Percentiles rank a stretch among this genome's conserved stretches.
phyloP scores from a whole-genome alignment of 495 filamentous ascomycete species.

The Aspergillus campestris region DNA sequence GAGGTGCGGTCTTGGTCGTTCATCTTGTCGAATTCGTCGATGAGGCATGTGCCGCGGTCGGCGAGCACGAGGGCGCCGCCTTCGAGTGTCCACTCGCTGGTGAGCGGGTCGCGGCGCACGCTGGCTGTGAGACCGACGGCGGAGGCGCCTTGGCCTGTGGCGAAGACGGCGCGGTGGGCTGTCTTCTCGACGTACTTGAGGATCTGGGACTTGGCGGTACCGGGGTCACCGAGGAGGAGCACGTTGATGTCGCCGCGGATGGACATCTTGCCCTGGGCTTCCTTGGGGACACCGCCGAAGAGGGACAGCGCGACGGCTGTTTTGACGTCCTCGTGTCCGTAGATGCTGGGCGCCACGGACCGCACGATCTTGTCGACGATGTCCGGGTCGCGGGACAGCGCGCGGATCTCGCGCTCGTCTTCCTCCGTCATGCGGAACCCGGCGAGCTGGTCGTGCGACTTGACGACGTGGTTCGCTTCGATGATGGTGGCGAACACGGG shows the following conservation, averaged over 20 bases:
- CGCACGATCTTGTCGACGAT: constrained; percentile 92
- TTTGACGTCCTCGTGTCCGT: constrained; percentile 96
- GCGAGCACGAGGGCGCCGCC: constrained; percentile 94
- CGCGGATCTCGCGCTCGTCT: constrained; percentile 87
- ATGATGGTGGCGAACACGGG: constrained; percentile 97
- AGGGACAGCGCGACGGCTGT: constrained; percentile 90
- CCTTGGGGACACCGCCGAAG: constrained; percentile 93
- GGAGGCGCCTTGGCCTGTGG: constrained; percentile 93
- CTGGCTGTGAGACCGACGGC: constrained; percentile 97
- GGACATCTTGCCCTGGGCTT: constrained; percentile 72
- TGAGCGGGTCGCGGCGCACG: constrained; percentile 92
- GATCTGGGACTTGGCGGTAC: constrained; percentile 97
- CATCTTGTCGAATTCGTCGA: constrained; percentile 99
- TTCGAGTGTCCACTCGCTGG: constrained; percentile 96
- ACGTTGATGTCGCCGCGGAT: constrained; percentile 99
- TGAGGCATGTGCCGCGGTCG: constrained; percentile 90
- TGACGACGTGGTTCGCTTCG: constrained; percentile 94
- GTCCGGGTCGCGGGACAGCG: constrained; percentile 76
- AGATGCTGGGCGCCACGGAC: constrained; percentile 95
- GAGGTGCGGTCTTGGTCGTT: constrained; percentile 97
- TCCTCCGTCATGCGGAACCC: constrained; percentile 94
- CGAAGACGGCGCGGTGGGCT: constrained; percentile 94
- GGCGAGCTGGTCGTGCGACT: constrained; percentile 95
- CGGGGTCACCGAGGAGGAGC: constrained; percentile 91
- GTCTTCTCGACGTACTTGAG: constrained; percentile 98